Evolutionary conservation across 257 asterid species (phyloP), one percentile per base, ranked within the genome.

Genomic region (Plantago ovata): DNA sequence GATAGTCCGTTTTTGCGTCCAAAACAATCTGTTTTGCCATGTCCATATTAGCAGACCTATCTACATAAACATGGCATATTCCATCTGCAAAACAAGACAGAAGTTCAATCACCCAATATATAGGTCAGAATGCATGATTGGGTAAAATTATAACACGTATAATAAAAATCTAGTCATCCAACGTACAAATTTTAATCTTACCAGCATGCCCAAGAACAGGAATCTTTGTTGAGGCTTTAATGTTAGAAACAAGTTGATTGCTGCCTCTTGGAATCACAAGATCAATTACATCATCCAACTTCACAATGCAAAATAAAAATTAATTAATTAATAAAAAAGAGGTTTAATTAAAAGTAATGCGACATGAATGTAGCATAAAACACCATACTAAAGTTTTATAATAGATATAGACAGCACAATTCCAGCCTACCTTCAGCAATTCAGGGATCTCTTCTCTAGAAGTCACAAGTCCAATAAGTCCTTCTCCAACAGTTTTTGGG

Each of bases 201-300:
- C 96, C 96, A 47, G 96, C 86, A 77, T 88, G 96, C 42, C 96
- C 96, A 48, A 88, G 81, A 70, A 88, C 95, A 50, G 95, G 96
- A 64, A 88, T 88, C 78, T 85, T 88, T 12, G 96, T 88, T 21
- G 90, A 77, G 51, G 75, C 64, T 73, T 79, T 88, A 62, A 88
- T 85, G 62, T 88, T 86, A 60, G 86, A 67, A 62, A 88, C 93
- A 38, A 88, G 89, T 68, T 74, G 72, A 71, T 88, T 88, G 77
- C 96, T 79, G 73, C 96, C 96, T 79, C 96, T 79, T 9, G 96
- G 96, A 46, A 88, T 88, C 53, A 88, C 96, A 55, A 88, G 95
- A 69, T 88, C 96, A 43, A 88, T 88, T 22, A 88, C 95, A 61
- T 83, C 96, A 74, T 88, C 87, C 78, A 88, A 80, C 96, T 88